Evolutionary conservation across 768 basidiomycete species (phyloP), one percentile per base, ranked within the genome.

Genomic region (Collybiopsis luxurians): DNA sequence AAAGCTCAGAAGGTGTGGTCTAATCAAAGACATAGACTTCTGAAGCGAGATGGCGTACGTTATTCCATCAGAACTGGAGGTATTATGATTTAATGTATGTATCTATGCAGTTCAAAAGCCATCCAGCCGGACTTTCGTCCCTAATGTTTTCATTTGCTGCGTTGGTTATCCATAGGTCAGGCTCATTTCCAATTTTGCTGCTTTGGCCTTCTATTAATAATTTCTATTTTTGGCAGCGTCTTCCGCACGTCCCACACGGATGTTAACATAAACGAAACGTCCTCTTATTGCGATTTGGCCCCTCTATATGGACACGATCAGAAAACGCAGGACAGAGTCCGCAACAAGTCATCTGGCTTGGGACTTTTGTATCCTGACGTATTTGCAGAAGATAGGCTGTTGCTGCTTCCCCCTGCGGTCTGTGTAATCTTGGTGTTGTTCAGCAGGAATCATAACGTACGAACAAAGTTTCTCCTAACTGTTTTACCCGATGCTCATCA

Each of bases 391-490:
- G 86, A 92, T 59, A 76, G 92, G 38, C 72, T 94, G 4, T 73
- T 92, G 21, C 75, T 90, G 7, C 81, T 93, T n/a, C 92, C 92
- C 1, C 91, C 91, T 0, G 85, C 84, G 1, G 83, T 85, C 51
- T 84, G 86, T 57, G 83, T 79, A 3, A 67, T 93, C n/a, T 77
- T 94, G 21, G 80, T 93, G n/a, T 67, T 92, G n/a, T 94, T 93
- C 78, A 90, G 79, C 65, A 80, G 92, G n/a, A 94, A 94, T 59
- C 92, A 94, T 65, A 94, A 91, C 64, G 91, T 92, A 60, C 31
- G 31, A 34, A 34, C 31, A 13, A 6, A 60, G 86, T 70, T 12
- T 17, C 2, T 30, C 40, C 49, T 12, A 12, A 11, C 4, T 15
- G 10, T 17, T n/a, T 31, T 34, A 17, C 30, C n/a, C 4, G 38